Evolutionary conservation across 2,329 filamentous ascomycete genomes (phyloP).

Genomic region (Dactylella cylindrospora): DNA sequence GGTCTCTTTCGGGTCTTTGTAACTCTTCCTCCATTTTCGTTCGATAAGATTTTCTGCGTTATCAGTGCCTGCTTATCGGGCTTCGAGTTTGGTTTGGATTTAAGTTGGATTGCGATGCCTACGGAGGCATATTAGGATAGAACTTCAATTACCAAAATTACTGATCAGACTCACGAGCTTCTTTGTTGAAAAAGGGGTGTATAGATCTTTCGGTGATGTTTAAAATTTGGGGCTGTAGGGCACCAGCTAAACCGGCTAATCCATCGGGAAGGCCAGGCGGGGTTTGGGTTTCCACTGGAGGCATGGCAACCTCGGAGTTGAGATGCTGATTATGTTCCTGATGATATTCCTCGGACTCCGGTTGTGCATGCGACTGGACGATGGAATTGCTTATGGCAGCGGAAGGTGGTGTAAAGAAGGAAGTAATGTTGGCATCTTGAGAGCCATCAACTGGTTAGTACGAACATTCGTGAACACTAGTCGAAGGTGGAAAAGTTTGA

Average conservation of each 20-base stretch:
- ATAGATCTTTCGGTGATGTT: slow-evolving; percentile 9
- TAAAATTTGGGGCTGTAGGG: not conserved
- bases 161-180: slow-evolving; percentile 16
- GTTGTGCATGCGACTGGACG: too few species aligned
- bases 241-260: too few species aligned
- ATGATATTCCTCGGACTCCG: too few species aligned
- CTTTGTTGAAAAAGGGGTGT: slow-evolving; percentile 35
- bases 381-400: too few species aligned
- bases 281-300: not conserved
- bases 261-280: slow-evolving; percentile 8
- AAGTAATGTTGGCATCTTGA: too few species aligned
- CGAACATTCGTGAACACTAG: too few species aligned
- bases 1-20: slow-evolving; percentile 27
- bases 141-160: too few species aligned
- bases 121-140: not conserved
- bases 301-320: too few species aligned
- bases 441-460: too few species aligned
- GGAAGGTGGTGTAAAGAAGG: too few species aligned
- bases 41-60: slow-evolving; percentile 10
- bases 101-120: slow-evolving; percentile 28
- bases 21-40: slow-evolving; percentile 13
- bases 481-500: not conserved
- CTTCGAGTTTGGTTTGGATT: slow-evolving; percentile 18
- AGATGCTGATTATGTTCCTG: too few species aligned
- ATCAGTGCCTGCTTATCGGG: slow-evolving; percentile 13